Evolutionary conservation across 2,329 filamentous ascomycete genomes (phyloP).

Genomic region (Aurifilum marmelostoma): DNA sequence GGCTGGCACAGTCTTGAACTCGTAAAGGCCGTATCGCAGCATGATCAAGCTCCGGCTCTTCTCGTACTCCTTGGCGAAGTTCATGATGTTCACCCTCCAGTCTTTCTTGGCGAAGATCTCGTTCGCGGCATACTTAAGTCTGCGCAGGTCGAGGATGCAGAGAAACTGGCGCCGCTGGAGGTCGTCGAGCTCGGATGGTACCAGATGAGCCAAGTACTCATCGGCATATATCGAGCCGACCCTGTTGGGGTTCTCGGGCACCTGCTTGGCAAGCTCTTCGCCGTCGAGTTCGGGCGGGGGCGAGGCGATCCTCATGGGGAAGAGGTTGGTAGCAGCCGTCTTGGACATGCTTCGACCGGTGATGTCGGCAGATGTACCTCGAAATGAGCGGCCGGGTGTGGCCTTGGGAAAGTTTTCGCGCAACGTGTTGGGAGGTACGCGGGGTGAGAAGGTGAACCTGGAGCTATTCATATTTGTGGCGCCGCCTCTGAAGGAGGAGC

Average conservation of each 20-base stretch:
- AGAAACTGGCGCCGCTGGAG: conserved; percentile 65
- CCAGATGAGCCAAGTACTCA: conserved; percentile 60
- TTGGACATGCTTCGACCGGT: conserved; percentile 54
- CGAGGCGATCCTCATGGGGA: conserved; percentile 61
- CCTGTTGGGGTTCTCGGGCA: conserved; percentile 56
- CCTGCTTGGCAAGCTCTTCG: conserved; percentile 55
- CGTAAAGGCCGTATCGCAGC: conserved; percentile 63
- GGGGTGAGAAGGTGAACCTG: conserved; percentile 48
- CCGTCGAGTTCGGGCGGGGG: conserved; percentile 60
- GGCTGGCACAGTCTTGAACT: conserved; percentile 65
- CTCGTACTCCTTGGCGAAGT: conserved; percentile 67
- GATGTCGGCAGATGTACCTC: conserved; percentile 51
- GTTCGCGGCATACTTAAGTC: conserved; percentile 64
- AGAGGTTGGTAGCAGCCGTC: conserved; percentile 55
- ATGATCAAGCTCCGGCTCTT: conserved; percentile 66
- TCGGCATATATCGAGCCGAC: conserved; percentile 62
- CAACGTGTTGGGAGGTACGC: conserved; percentile 47
- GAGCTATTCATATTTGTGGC: conserved; percentile 34
- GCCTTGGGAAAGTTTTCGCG: conserved; percentile 53
- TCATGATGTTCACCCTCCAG: conserved; percentile 65
- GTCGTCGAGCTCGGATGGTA: conserved; percentile 60
- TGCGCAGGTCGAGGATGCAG: conserved; percentile 63
- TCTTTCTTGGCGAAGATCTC: conserved; percentile 64
- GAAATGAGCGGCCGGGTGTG: conserved; percentile 49
- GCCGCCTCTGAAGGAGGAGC: conserved; percentile 31